Evolutionary conservation across 2,329 filamentous ascomycete species (phyloP), one percentile per base, ranked within the genome.

Genomic region (Sporothrix variecibatus): DNA sequence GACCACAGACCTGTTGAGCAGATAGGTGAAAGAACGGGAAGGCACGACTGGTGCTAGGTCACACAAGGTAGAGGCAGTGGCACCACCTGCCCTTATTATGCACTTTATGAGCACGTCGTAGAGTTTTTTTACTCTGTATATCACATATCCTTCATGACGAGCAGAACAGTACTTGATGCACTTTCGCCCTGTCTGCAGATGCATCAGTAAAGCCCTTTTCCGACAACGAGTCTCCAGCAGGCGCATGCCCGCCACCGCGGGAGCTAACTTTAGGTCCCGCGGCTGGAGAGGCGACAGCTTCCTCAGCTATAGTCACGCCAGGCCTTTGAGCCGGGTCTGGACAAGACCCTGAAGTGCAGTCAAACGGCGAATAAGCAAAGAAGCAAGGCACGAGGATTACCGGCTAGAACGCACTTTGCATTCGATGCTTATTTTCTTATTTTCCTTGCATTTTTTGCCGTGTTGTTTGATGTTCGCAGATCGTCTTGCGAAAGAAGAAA

Each of bases 241-340:
- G 56, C 15, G 43, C 43, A 26, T 51, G 40, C 26, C 65, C 43
- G 43, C 65, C 43, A 34, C 26, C 17, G 26, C 65, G 65, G 65
- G 65, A 68, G 40, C 65, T 51, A 68, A 23, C 65, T 34, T 68
- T 68, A 68, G 65, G 26, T 68, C 65, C 65, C 65, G 65, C 17
- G 51, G 43, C 38, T 46, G 38, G 23, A 67, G 38, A 40, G 34
- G 34, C 34, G 34, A 11, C 31, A n/a, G 58, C 9, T 8, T 43
- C 7, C 9, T n/a, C 23, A 9, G 11, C 46, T 28, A 38, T 4
- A 43, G 17, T 43, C 38, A 46, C 12, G 62, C 38, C 62, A 67
- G 38, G 62, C n/a, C n/a, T 67, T 65, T 12, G 31, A 40, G 60
- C 60, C 11, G 31, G 31, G 15, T 31, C 53, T 58, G 53, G 26